Conservation (phyloP, 768 basidiomycete genomes). For the Asterophora parasitica region DNA sequence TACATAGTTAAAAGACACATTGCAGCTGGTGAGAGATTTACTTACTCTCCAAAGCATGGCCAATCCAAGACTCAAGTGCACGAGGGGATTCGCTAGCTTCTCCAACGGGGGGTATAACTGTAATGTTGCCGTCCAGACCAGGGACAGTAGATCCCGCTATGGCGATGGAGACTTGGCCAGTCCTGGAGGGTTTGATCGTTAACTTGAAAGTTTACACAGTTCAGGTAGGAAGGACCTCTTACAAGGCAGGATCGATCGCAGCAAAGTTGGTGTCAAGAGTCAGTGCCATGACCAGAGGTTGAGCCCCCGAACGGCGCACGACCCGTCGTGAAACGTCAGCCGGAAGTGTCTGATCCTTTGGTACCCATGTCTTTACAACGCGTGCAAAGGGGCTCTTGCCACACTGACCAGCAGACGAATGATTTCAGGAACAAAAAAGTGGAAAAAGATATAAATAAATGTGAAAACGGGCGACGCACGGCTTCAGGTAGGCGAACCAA, state of each 20-base stretch:
- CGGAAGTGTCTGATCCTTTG: no score
- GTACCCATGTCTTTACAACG: conserved; percentile 29
- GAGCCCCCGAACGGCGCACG: no score
- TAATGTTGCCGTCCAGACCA: conserved; percentile 16
- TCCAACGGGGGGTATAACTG: conserved; percentile 14
- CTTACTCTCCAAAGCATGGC: conserved; percentile 21
- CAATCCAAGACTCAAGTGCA: conserved; percentile 22
- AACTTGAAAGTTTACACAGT: background rate
- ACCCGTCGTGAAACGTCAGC: conserved; percentile 16
- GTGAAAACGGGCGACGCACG: conserved; percentile 28
- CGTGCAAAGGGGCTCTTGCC: conserved; percentile 29
- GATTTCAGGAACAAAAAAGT: background rate
- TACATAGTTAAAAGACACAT: background rate
- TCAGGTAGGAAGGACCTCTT: background rate
- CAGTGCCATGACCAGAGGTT: conserved; percentile 29
- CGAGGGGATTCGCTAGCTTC: conserved; percentile 11
- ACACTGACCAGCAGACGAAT: conserved; percentile 23
- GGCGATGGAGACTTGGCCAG: conserved; percentile 21
- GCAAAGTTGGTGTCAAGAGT: conserved; percentile 34
- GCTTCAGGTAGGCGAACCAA: conserved; percentile 47
- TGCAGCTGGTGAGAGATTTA: conserved; percentile 1
- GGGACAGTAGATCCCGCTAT: conserved; percentile 20
- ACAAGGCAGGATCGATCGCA: conserved; percentile 20
- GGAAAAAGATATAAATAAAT: no score
- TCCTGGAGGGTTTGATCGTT: background rate